Evolutionary conservation across 2,329 filamentous ascomycete species (phyloP), one percentile per base, ranked within the genome.

Genomic region (Aspergillus aculeatinus): DNA sequence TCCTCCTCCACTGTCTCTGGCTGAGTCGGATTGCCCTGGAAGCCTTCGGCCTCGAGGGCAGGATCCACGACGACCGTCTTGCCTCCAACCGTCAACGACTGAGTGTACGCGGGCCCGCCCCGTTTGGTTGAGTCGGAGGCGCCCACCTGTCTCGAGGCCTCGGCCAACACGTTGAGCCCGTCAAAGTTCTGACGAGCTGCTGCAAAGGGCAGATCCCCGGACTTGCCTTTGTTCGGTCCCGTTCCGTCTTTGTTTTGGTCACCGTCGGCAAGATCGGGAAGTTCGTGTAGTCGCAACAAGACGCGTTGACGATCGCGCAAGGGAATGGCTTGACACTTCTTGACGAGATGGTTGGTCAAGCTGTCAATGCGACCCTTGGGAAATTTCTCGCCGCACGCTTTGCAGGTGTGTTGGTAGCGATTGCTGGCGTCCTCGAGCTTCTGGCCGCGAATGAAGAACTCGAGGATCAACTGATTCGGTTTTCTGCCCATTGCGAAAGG

Each of bases 371-470:
- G 87, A 62, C 93, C 93, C 74, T 96, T 96, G 64, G 91, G 90
- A 64, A 96, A 96, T 75, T 90, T 89, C 77, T 95, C 90, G 66
- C 91, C 91, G 74, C 92, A 96, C 66, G 87, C 84, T 76, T 90
- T 94, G 85, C 92, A 96, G 12, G 90, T 95, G 73, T 96, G 91
- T 68, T 91, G 88, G 73, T 97, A 97, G 60, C 93, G 87, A 76
- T 96, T 96, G 80, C 91, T 95, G 65, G 90, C 89, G 78, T 96
- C 92, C 72, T 89, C 87, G 69, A 96, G 84, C 79, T 96, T 96
- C 44, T 87, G 85, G 10, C 93, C 93, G 67, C 92, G 87, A 74
- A 91, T 87, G 76, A 96, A 97, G 81, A 92, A 95, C 77, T 94
- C 87, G 75, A 91, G 84, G 74, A 96, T 93, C 68, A 96, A 82